Base-by-base conservation (phyloP, 257 asterid species). In the Gentiana dahurica region DNA sequence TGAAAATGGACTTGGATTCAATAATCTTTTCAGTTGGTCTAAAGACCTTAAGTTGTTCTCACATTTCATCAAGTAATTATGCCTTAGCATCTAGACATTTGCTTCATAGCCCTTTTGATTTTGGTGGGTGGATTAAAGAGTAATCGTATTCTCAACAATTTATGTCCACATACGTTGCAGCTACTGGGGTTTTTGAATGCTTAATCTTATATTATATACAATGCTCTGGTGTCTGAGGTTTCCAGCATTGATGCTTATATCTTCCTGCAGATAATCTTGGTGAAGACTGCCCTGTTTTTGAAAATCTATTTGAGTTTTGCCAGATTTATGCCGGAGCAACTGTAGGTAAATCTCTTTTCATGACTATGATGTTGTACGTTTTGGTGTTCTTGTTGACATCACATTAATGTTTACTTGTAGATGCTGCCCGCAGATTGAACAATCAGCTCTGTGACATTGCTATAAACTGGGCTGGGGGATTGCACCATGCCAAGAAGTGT, bases 281-380 rank as follows among this genome's bases (percentile, higher is more conserved):
- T 68, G 97, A 84, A 75, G 99, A 92, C 72, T 92, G 97, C 76
- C 99, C 99, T 44, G 91, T 92, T 59, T 88, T 92, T 54, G 97
- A 88, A 60, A 82, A 88, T 71, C 76, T 92, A 64, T 92, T 92
- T 59, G 97, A 92, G 87, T 92, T 92, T 66, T 92, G 99, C 63
- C 99, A 92, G 79, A 75, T 92, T 65, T 92, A 92, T 81, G 97
- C 97, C 51, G 99, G 99, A 65, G 99, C 95, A 65, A 92, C 99
- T 44, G 75, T 92, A 85, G 99, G 97, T 92, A 75, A 73, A 44
- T 56, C 52, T 12, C 13, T 63, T 49, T 6, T 60, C 37, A 57
- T 70, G 62, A 15, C 59, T 47, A 24, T 55, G 15, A 8, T n/a
- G 60, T 56, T 51, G 58, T 13, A 52, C 32, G 33, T 62, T 64